Evolutionary conservation across 208 protist genomes (phyloP), one percentile per base, ranked within the genome.

Genomic region (Trypanosoma cruzi): DNA sequence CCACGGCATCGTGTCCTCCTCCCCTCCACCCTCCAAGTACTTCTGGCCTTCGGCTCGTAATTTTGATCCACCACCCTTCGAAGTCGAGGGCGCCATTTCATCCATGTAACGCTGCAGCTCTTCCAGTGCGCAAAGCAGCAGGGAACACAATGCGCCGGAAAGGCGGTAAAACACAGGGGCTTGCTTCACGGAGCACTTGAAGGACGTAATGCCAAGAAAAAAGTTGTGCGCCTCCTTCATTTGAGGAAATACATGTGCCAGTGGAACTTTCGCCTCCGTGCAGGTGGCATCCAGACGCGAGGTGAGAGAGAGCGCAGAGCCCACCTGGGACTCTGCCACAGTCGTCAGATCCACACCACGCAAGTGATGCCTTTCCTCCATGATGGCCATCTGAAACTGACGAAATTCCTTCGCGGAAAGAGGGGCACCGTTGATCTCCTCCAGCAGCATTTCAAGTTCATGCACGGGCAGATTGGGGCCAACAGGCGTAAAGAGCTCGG

Each of bases 221-320:
- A 81, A 89, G 28, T 81, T 80, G 61, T 94, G 89, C 2, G 82
- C 54, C n/a, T 81, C 81, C 13, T 72, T 77, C 34, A 94, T 65
- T 16, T 72, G 40, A 11, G 89, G 87, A 60, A 93, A 90, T 6
- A 92, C 48, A 4, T 60, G 46, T 13, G 68, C 55, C 0, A 93
- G 72, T 11, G 81, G 74, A 16, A 95, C 34, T 37, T 69, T 77
- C 55, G 75, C 64, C 31, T 91, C 79, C 2, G 64, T 82, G 77
- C 85, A 92, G 16, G 83, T 63, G 0, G 82, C 28, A 55, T 96
- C 89, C 31, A 96, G 82, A 28, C 77, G 80, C 0, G 75, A 77
- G 10, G 87, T 92, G 56, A 92, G 78, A n/a, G 68, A 63, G 18
- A 96, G 73, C 37, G 81, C 76, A 53, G 71, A 72, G 18, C 79